These are phyloP conservation scores for Papiliotrema flavescens DNA, from an alignment of 1,284 basidiomycete genomes.

Conservation along the genomic window DNA sequence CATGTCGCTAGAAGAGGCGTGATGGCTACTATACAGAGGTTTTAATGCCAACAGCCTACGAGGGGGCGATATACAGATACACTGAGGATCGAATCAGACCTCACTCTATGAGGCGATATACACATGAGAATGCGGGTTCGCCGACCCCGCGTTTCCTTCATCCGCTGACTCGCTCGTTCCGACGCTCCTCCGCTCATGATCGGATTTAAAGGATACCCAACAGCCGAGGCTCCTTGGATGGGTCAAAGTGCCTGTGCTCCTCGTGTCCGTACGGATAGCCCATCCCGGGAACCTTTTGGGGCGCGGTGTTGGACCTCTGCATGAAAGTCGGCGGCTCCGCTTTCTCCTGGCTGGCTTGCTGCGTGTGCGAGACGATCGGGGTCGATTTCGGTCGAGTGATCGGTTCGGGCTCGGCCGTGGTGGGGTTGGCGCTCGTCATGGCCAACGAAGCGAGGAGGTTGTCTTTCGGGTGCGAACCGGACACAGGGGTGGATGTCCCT, in stretches of 20 bases:
- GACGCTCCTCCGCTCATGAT: not conserved
- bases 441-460: not conserved
- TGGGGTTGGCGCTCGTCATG: not conserved
- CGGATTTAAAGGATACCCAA: conserved; percentile 28
- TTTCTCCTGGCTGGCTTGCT: not conserved
- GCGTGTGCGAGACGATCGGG: not conserved
- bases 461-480: not conserved
- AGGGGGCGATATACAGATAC: too few relatives aligned
- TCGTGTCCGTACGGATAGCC: not conserved
- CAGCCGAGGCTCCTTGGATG: conserved; percentile 37
- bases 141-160: not conserved
- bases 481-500: conserved; percentile 1
- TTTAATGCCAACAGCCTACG: too few relatives aligned
- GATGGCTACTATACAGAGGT: too few relatives aligned
- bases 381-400: conserved; percentile 3
- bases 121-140: not conserved
- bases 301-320: conserved; percentile 2
- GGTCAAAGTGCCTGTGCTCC: conserved; percentile 39
- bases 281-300: not conserved
- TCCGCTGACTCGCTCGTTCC: not conserved
- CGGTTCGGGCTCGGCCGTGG: not conserved
- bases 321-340: not conserved
- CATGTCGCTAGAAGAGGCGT: too few relatives aligned
- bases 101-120: not conserved
- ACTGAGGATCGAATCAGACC: not conserved